Base-by-base conservation (phyloP, 441 rosid genomes). In the Isatis lusitanica region DNA sequence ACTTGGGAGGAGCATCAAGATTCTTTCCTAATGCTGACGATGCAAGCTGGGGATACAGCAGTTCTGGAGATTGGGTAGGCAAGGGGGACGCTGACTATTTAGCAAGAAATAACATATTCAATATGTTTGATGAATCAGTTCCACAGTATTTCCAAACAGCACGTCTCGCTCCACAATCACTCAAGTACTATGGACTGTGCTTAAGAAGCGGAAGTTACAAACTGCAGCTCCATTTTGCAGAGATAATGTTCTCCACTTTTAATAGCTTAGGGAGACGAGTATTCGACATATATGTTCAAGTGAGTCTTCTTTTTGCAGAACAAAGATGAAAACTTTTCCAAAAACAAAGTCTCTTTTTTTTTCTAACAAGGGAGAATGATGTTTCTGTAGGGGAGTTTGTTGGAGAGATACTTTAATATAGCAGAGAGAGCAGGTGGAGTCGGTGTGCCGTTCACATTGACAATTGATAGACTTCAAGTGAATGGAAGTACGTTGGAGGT, bases 181-280 rank as follows among this genome's bases (percentile, higher is more conserved):
- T 92, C 66, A 92, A 74, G 79, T 89, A 94, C 79, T 92, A 88
- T 69, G 98, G 85, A 66, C 79, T 87, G 1, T 95, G 98, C 50
- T 58, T 92, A 91, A 63, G 40, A 58, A 9, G 46, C 24, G 95
- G 90, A 17, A 18, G 17, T 47, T 95, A 95, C 51, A 89, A 79
- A 47, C 88, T 92, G n/a, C 72, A 62, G 68, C 97, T 95, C 28
- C 91, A 95, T 74, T 92, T 95, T 79, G 92, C 99, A 5, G 99
- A 95, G 79, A 92, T 92, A 11, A 90, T 83, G 88, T 92, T 53
- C 71, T 63, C 91, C 63, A 78, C 80, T 6, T 91, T 36, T 60
- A 77, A 43, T 39, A 92, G 97, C 81, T 81, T 87, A 6, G 97
- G 98, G 12, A 79, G 74, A 55, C 89, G 98, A 52, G 55, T 86